Conservation (phyloP, 768 basidiomycete genomes). For the Tricholoma sp. region DNA sequence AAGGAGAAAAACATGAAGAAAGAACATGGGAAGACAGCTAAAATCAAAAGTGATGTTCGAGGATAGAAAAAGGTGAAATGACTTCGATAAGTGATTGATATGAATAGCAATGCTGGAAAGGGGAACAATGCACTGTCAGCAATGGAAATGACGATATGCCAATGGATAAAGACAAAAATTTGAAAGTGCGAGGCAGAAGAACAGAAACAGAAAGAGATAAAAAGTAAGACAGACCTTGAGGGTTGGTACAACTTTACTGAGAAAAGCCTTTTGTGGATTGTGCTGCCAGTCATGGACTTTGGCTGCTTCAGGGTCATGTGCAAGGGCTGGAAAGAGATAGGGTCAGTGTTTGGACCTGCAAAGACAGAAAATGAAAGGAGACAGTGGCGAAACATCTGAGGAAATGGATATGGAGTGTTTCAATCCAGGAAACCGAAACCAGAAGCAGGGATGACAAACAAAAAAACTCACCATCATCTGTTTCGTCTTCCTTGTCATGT, state of each 20-base stretch:
- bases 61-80: too few relatives aligned
- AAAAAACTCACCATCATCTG: conserved; percentile 51
- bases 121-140: too few relatives aligned
- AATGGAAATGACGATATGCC: not conserved
- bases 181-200: not conserved
- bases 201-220: not conserved
- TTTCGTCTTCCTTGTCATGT: conserved; percentile 54
- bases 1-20: too few relatives aligned
- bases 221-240: conserved; percentile 8
- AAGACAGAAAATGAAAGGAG: not conserved
- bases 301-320: conserved; percentile 54
- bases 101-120: too few relatives aligned
- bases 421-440: not conserved
- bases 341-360: not conserved
- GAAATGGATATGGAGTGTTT: not conserved
- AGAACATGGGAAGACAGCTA: too few relatives aligned
- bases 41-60: too few relatives aligned
- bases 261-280: conserved; percentile 68
- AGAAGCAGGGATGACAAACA: not conserved
- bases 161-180: not conserved
- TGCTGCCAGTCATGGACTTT: conserved; percentile 81
- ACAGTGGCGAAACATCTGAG: not conserved
- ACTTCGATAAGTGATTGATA: too few relatives aligned
- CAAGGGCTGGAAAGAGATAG: conserved; percentile 21
- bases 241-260: conserved; percentile 25